Percentiles rank a stretch among this genome's conserved stretches.
These are phyloP conservation scores for Vanrija pseudolonga DNA, from an alignment of 1,284 basidiomycete species.

Conservation along the genomic window DNA sequence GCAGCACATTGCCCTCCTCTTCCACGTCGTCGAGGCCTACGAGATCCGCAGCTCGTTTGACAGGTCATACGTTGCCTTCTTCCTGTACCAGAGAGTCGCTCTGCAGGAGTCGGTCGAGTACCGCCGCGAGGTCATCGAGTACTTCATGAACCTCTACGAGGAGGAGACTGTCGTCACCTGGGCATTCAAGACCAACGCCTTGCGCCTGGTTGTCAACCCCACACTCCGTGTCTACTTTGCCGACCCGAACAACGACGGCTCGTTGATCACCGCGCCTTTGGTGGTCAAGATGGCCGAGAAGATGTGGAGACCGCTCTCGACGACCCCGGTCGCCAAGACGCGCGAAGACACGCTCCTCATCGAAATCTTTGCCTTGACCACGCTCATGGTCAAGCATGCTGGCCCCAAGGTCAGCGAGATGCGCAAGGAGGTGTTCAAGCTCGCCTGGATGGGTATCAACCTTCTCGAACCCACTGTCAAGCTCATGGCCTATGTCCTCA, in stretches of 20 bases:
- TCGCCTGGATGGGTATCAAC: slow-evolving; percentile 85
- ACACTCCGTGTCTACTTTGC: slow-evolving; percentile 73
- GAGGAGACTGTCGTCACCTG: slow-evolving; percentile 61
- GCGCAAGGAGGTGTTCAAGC: slow-evolving; percentile 92
- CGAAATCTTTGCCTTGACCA: slow-evolving; percentile 87
- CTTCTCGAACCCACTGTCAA: slow-evolving; percentile 69
- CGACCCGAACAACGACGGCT: slow-evolving; percentile 39
- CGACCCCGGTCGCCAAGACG: slow-evolving; percentile 28
- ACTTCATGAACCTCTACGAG: slow-evolving; percentile 81
- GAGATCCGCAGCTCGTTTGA: slow-evolving; percentile 79
- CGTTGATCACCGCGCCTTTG: slow-evolving; percentile 31
- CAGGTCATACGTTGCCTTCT: slow-evolving; percentile 73
- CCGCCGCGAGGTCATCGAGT: slow-evolving; percentile 75
- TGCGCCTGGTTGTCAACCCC: slow-evolving; percentile 86
- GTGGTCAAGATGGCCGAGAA: slow-evolving; percentile 36
- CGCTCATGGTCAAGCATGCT: slow-evolving; percentile 81
- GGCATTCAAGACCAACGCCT: slow-evolving; percentile 77
- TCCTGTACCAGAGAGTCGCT: slow-evolving; percentile 84
- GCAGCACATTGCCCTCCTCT: slow-evolving; percentile 79
- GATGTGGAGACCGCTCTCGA: slow-evolving; percentile 43
- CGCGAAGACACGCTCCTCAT: slow-evolving; percentile 64
- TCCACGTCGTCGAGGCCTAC: slow-evolving; percentile 82
- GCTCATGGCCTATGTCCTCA: slow-evolving; percentile 87
- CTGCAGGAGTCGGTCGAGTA: slow-evolving; percentile 57
- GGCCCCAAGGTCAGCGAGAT: slow-evolving; percentile 70